Conservation (phyloP, 1,139 yeast species). For the Scheffersomyces illinoinensis region DNA sequence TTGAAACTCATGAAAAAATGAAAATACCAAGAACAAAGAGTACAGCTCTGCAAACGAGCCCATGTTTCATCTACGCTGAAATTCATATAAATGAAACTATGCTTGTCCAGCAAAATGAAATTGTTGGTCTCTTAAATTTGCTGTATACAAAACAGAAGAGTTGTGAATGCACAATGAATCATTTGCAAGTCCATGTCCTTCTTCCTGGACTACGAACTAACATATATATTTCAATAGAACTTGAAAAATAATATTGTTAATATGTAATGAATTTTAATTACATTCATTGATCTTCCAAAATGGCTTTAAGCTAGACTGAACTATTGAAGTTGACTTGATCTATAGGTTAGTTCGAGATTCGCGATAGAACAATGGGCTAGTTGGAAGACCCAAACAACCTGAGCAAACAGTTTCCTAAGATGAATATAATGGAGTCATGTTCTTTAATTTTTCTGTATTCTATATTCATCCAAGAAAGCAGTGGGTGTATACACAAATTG, state of each 20-base stretch:
- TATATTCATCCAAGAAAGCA: background rate
- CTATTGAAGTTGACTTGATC: background rate
- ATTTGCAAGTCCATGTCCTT: background rate
- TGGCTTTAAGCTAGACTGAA: background rate
- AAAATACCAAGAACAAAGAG: background rate
- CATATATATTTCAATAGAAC: background rate
- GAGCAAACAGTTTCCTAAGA: background rate
- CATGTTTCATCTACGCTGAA: background rate
- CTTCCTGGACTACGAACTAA: background rate
- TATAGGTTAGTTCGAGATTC: background rate
- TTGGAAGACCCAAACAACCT: background rate
- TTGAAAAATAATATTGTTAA: too few relatives aligned
- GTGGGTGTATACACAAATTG: background rate
- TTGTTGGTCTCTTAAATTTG: background rate
- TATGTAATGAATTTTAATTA: too few relatives aligned
- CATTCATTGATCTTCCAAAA: background rate
- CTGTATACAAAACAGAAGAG: background rate
- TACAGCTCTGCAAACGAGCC: background rate
- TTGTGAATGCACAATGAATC: background rate
- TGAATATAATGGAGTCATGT: background rate
- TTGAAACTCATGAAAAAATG: background rate
- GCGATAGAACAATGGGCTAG: background rate
- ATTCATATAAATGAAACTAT: background rate
- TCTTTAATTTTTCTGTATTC: background rate
- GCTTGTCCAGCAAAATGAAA: background rate